Evolutionary conservation across 495 filamentous ascomycete genomes (phyloP), one percentile per base, ranked within the genome.

Genomic region (Saxophila tyrrhenica): DNA sequence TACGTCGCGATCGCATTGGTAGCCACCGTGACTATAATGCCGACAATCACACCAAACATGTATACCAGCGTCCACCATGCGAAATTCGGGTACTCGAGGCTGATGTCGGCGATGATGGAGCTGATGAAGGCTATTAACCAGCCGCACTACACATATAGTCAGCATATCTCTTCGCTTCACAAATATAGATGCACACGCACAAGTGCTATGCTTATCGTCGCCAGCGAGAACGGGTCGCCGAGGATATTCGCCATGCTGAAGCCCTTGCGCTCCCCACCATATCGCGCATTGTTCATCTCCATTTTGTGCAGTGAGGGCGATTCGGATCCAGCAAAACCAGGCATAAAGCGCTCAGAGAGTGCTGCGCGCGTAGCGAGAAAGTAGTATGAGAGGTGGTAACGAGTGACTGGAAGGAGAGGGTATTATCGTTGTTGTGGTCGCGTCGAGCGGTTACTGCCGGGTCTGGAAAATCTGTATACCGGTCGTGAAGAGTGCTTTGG

Each of bases 201-300:
- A 57, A 85, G 75, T 53, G 89, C 81, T 69, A 99, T 95, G 24
- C 89, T 94, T 39, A 92, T 79, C 16, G 92, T 99, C 41, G 89
- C 89, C 39, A 97, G 78, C 48, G 92, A 90, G 72, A 99, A 96
- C 1, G 94, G 94, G 72, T 97, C 91, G 61, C 92, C 92, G 47
- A 96, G 73, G 51, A 97, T 87, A 69, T 95, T 89, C 63, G 86
- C 88, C 66, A 89, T 70, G 59, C 78, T 84, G 62, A 94, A 82
- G 63, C 78, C 67, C 51, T 75, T 73, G 41, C 64, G 54, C 66
- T 78, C 63, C 35, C 63, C 59, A 65, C 79, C 64, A 64, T 74
- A 71, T 69, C 58, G 62, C 57, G 62, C 72, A 67, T 55, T 56
- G 53, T 52, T 53, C 57, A 75, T 73, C 66, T 88, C 83, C 85